phyloP scores from a whole-genome alignment of 169 alveolate genomes.

The Sarcocystis neurona region DNA sequence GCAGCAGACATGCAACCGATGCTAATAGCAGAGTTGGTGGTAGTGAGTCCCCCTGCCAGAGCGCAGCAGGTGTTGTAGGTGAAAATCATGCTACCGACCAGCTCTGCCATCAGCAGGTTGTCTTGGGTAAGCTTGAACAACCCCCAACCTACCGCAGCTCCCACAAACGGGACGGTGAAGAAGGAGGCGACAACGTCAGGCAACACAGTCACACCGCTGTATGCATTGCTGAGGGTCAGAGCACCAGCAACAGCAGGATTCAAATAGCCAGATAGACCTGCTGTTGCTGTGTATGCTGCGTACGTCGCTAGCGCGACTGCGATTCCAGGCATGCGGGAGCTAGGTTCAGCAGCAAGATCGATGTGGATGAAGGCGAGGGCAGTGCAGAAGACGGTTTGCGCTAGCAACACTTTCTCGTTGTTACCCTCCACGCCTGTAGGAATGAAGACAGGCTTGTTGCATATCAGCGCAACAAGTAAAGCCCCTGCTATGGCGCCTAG shows the following conservation, averaged over 20 bases:
- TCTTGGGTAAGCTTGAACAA: conserved; percentile 12
- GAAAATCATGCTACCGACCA: background rate
- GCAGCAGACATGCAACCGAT: conserved; percentile 43
- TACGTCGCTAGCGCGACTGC: conserved; percentile 16
- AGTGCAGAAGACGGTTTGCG: conserved; percentile 15
- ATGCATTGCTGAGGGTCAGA: background rate
- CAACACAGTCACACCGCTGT: background rate
- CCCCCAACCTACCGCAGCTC: conserved; percentile 33
- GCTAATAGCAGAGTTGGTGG: conserved; percentile 10
- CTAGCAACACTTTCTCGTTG: background rate
- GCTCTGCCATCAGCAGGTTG: conserved; percentile 24
- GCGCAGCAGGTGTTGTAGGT: conserved; percentile 38
- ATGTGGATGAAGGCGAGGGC: conserved; percentile 15
- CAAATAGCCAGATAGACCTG: conserved; percentile 25
- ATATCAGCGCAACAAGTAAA: background rate
- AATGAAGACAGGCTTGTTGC: conserved; percentile 3
- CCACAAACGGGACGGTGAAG: conserved; percentile 16
- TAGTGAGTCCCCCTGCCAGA: background rate
- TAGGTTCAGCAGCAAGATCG: background rate
- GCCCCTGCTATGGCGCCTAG: conserved; percentile 3
- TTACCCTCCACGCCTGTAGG: conserved; percentile 24
- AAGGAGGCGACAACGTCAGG: background rate
- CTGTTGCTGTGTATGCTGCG: conserved; percentile 35
- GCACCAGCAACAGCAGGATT: conserved; percentile 25
- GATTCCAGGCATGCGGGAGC: conserved; percentile 12